Conservation (phyloP, 768 basidiomycete species). For the Russula dissimulans region DNA sequence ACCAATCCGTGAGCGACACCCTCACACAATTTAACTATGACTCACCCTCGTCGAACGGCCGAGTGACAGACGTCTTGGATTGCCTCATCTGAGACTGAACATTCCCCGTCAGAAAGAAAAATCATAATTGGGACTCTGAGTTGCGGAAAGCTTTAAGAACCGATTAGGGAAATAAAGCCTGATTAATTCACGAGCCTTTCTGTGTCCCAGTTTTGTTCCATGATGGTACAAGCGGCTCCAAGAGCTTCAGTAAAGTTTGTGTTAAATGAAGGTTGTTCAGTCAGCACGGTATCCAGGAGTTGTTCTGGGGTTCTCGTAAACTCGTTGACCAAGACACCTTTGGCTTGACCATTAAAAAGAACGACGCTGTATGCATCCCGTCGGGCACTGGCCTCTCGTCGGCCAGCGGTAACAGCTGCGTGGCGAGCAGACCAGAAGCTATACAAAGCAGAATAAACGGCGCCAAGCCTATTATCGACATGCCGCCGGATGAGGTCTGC, state of each 20-base stretch:
- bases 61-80: constrained; percentile 35
- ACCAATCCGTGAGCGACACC: not conserved
- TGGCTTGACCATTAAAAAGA: constrained; percentile 30
- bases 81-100: constrained; percentile 28
- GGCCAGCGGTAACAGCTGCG: constrained; percentile 26
- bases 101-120: constrained; percentile 51
- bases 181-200: constrained; percentile 31
- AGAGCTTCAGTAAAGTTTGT: constrained; percentile 41
- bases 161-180: not conserved
- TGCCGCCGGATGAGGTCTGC: constrained; percentile 29
- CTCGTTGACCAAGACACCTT: constrained; percentile 34
- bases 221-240: constrained; percentile 26
- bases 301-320: constrained; percentile 36
- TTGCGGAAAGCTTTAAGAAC: not conserved
- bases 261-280: constrained; percentile 25
- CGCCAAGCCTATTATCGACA: constrained; percentile 44
- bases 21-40: not conserved
- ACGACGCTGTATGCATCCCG: constrained; percentile 50
- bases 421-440: constrained; percentile 49
- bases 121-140: constrained; percentile 41
- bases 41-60: constrained; percentile 38
- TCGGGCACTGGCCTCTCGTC: constrained; percentile 25
- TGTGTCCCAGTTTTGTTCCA: constrained; percentile 41
- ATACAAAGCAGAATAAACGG: constrained; percentile 44
- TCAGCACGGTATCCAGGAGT: constrained; percentile 34